Evolutionary conservation across 768 basidiomycete species (phyloP), one percentile per base, ranked within the genome.

Genomic region (Amanita brunnescens): DNA sequence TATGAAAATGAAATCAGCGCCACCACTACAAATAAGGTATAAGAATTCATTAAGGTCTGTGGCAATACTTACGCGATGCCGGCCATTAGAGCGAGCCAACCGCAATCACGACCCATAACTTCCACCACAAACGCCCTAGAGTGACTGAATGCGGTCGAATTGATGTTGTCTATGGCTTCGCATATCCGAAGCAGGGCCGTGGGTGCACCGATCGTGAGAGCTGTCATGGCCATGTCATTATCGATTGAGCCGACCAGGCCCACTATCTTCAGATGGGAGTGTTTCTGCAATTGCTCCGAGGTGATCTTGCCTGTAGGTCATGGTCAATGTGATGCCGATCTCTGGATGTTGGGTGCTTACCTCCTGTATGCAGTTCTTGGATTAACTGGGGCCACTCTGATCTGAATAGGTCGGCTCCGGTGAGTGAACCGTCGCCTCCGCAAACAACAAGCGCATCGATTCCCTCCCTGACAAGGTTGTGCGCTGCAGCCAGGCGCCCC

Each of bases 211-310:
- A 98, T 98, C 6, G 96, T 99, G 62, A 96, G 67, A 67, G 98
- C 93, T 16, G 96, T 98, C 79, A 95, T 77, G 13, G 89, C 87
- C 94, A 99, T 97, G 64, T 98, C 96, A 62, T 99, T 99, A 70
- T 99, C 96, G 63, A 99, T 98, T 3, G 92, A 95, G 32, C 96
- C 96, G 54, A 98, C 96, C 37, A 99, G 81, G n/a, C 96, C 96
- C 55, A 95, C 95, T 58, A 99, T 96, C 66, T 81, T 88, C 56
- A 99, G 84, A 61, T 97, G 89, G 20, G 81, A 74, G 60, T 93
- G 85, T 12, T 71, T 70, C n/a, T 74, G 63, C 30, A 77, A 75
- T 61, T 96, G 87, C 32, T 79, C 81, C 23, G 80, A 73, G 1
- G 83, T 81, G 64, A 99, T 96, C 57, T 77, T 73, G 43, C 76